Evolutionary conservation across 257 asterid species (phyloP).

Genomic region (Scutellaria baicalensis): DNA sequence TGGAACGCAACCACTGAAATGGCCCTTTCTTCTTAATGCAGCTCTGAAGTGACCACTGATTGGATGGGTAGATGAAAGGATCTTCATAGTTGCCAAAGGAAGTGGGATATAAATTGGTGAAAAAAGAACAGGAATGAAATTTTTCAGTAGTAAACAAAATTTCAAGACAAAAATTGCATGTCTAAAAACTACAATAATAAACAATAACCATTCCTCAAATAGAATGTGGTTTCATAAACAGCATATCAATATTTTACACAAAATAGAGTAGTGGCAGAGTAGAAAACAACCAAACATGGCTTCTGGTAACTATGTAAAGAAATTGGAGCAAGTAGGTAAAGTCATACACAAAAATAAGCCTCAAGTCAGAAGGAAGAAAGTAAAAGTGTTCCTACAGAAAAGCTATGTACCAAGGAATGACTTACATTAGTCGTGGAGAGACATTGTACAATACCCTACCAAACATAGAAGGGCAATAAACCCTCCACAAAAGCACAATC

Average conservation of each 20-base stretch:
- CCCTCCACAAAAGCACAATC: background rate
- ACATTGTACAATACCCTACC: background rate
- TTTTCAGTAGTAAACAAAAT: background rate
- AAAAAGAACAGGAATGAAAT: background rate
- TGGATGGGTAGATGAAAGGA: constrained; percentile 67
- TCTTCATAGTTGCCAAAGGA: constrained; percentile 44
- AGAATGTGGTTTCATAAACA: background rate
- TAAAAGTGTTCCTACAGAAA: background rate
- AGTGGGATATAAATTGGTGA: background rate
- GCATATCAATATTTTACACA: background rate
- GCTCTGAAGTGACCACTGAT: constrained; percentile 88
- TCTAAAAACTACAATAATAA: constrained; percentile 1
- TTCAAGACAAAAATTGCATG: background rate
- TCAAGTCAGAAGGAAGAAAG: background rate
- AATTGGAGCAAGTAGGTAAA: background rate
- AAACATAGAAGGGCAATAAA: background rate
- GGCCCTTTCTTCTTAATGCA: constrained; percentile 55
- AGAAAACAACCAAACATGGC: background rate
- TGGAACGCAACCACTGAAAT: constrained; percentile 60
- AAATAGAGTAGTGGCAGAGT: background rate
- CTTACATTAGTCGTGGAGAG: background rate
- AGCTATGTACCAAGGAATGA: background rate
- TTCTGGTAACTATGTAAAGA: background rate
- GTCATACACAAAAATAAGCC: background rate
- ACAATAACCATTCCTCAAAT: background rate